Conservation (phyloP, 768 basidiomycete species). For the Mycena amicta region DNA sequence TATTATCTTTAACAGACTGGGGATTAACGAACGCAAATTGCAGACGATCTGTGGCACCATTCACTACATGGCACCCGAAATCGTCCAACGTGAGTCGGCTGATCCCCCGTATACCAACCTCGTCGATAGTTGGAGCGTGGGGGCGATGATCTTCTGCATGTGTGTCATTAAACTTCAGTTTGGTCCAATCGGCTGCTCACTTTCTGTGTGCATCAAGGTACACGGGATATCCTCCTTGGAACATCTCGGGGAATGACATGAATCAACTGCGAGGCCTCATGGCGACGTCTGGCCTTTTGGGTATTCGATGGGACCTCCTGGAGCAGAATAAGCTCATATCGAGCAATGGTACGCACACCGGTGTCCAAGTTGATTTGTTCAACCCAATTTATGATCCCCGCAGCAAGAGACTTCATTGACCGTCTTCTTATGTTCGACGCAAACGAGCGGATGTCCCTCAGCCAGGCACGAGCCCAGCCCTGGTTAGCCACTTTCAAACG, state of each 20-base stretch:
- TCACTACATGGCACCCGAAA: constrained; percentile 62
- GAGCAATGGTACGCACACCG: neutral
- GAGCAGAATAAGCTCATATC: neutral
- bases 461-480: constrained; percentile 53
- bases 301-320: constrained; percentile 2
- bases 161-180: constrained; percentile 33
- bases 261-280: constrained; percentile 1
- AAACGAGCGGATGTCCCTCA: constrained; percentile 50
- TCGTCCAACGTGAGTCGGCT: constrained; percentile 41
- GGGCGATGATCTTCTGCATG: constrained; percentile 68
- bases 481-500: constrained; percentile 39
- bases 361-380: too few relatives aligned
- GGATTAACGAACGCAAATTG: constrained; percentile 5
- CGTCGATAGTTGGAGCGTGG: constrained; percentile 69
- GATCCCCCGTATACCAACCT: constrained; percentile 52
- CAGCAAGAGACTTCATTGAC: constrained; percentile 56
- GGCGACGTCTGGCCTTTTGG: neutral
- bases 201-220: constrained; percentile 11
- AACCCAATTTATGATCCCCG: too few relatives aligned
- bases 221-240: constrained; percentile 1
- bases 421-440: constrained; percentile 56
- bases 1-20: neutral
- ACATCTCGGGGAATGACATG: neutral
- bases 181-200: neutral
- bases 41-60: constrained; percentile 68